Percentiles rank a stretch among this genome's conserved stretches.
Evolutionary conservation across 1,284 basidiomycete genomes (phyloP).

Genomic region (Austroboletus niveus): DNA sequence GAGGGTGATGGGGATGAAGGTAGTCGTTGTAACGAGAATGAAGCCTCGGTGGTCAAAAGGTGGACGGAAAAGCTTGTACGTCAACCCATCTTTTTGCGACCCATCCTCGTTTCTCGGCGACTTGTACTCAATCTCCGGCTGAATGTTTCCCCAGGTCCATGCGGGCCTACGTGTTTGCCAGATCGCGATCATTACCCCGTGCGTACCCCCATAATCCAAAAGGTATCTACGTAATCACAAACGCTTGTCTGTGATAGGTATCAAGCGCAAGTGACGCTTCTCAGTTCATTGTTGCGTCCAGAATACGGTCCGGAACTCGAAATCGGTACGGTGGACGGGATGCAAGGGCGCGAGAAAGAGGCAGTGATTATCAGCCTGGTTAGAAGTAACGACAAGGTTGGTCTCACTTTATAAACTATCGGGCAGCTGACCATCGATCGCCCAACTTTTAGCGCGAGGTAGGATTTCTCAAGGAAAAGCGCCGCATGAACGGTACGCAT

Average conservation of each 20-base stretch:
- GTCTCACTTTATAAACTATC: not conserved
- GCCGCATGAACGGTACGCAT: conserved; percentile 77
- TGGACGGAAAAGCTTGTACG: conserved; percentile 79
- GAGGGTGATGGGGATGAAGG: conserved; percentile 76
- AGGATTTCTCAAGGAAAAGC: conserved; percentile 88
- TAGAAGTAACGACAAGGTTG: conserved; percentile 78
- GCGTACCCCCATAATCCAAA: conserved; percentile 9
- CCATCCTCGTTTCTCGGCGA: not conserved
- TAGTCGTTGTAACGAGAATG: conserved; percentile 91
- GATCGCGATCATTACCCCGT: conserved; percentile 91
- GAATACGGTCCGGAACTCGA: conserved; percentile 71
- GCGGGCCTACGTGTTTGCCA: conserved; percentile 70
- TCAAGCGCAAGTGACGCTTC: conserved; percentile 85
- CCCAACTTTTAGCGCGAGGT: conserved; percentile 64
- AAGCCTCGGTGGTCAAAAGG: conserved; percentile 78
- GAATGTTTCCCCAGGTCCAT: conserved; percentile 45
- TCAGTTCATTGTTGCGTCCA: conserved; percentile 72
- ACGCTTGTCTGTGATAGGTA: conserved; percentile 47
- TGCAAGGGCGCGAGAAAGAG: conserved; percentile 92
- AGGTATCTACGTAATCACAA: no score
- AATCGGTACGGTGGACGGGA: conserved; percentile 89
- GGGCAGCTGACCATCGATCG: not conserved
- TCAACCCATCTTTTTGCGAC: conserved; percentile 22
- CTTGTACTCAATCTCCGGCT: not conserved
- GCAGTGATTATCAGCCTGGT: conserved; percentile 88